Evolutionary conservation across 2,329 filamentous ascomycete species (phyloP).

Genomic region (Paraconiothyrium brasiliense): DNA sequence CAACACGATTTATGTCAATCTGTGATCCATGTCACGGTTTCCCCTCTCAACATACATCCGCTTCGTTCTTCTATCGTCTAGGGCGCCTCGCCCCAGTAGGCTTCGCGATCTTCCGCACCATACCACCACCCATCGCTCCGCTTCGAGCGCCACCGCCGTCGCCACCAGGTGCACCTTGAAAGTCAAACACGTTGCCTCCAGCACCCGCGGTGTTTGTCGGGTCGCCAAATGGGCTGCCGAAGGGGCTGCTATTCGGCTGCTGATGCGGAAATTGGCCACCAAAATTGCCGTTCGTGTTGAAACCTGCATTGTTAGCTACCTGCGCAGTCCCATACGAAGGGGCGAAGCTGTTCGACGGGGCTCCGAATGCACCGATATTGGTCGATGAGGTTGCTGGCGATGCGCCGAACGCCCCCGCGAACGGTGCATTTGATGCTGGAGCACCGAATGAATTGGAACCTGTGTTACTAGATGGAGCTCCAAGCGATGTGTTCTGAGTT

Average conservation of each 20-base stretch:
- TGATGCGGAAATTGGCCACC: neutral
- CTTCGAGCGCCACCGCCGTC: neutral
- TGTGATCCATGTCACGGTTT: neutral
- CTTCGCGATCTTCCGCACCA: slow-evolving; percentile 7
- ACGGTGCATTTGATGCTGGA: neutral
- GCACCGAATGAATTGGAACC: neutral
- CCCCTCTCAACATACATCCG: neutral
- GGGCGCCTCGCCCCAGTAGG: slow-evolving; percentile 1
- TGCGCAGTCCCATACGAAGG: neutral
- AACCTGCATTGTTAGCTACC: neutral
- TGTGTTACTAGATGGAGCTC: neutral
- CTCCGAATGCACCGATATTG: neutral
- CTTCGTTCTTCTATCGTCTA: neutral
- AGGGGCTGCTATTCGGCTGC: neutral
- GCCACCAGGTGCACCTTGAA: neutral
- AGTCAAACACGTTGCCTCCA: slow-evolving; percentile 3
- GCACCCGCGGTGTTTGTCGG: neutral
- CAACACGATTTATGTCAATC: neutral
- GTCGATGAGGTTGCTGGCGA: neutral
- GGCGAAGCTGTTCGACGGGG: neutral
- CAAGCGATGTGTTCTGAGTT: neutral
- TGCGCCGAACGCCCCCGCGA: neutral
- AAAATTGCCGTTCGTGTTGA: neutral
- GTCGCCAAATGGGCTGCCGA: neutral
- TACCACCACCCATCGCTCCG: neutral